Conservation (phyloP, 306 rosid species). For the Betula pendula region DNA sequence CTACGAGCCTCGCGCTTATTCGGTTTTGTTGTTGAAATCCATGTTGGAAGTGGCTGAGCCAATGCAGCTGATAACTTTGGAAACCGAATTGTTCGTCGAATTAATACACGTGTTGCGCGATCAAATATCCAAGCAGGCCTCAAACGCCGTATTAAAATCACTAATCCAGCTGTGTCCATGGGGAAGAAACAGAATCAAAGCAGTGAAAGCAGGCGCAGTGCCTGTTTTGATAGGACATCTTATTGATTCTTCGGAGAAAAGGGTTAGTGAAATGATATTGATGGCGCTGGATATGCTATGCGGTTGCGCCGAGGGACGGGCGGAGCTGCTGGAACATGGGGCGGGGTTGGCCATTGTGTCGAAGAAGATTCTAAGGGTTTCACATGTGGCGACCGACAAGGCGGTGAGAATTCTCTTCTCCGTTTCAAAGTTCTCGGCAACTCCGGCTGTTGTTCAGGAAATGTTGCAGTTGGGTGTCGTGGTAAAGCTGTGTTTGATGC, state of each 20-base stretch:
- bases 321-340: too few relatives aligned
- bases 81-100: conserved; percentile 42
- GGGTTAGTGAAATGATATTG: conserved; percentile 60
- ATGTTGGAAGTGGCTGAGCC: conserved; percentile 50
- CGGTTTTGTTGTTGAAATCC: conserved; percentile 57
- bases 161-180: conserved; percentile 44
- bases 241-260: conserved; percentile 47
- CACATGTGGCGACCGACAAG: too few relatives aligned
- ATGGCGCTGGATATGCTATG: conserved; percentile 40
- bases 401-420: too few relatives aligned
- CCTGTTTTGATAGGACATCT: conserved; percentile 55
- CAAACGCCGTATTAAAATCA: conserved; percentile 52
- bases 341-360: too few relatives aligned
- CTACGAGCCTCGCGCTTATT: conserved; percentile 70
- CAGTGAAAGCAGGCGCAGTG: conserved; percentile 64
- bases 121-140: conserved; percentile 53
- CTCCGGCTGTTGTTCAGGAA: conserved; percentile 53
- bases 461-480: conserved; percentile 76
- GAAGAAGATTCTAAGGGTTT: too few relatives aligned
- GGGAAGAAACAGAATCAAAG: conserved; percentile 70
- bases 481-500: conserved; percentile 66
- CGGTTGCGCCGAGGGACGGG: too few relatives aligned
- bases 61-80: conserved; percentile 6
- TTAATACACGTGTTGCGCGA: conserved; percentile 52
- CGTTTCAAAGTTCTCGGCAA: conserved; percentile 54